Evolutionary conservation across 192 early-diverging fungal genomes (phyloP).

Genomic region (Entomortierella parvispora): DNA sequence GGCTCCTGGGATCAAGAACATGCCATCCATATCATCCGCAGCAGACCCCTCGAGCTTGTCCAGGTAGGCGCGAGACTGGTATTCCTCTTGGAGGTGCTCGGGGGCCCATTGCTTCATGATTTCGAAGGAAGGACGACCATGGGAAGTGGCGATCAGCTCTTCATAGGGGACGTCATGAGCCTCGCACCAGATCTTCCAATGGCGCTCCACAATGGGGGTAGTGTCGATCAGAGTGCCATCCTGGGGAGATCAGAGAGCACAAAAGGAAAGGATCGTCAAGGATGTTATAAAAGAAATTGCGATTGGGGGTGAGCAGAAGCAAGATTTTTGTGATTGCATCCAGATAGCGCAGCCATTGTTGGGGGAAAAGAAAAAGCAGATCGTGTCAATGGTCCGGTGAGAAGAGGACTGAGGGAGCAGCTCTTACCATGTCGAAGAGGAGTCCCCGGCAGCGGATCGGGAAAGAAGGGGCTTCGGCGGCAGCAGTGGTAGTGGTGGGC

Average conservation of each 20-base stretch:
- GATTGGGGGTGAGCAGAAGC: background rate
- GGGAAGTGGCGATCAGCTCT: conserved; percentile 52
- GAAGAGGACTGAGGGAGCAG: background rate
- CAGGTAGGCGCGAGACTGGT: conserved; percentile 16
- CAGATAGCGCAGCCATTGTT: no score
- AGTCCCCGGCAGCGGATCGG: conserved; percentile 50
- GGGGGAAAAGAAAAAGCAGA: no score
- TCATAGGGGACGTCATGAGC: conserved; percentile 53
- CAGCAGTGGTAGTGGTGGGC: background rate
- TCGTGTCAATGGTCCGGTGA: no score
- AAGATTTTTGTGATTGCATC: no score
- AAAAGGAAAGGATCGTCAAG: background rate
- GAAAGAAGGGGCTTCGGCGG: conserved; percentile 3
- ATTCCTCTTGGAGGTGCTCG: conserved; percentile 22
- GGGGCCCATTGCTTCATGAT: conserved; percentile 57
- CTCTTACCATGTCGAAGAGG: conserved; percentile 45
- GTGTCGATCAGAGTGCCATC: conserved; percentile 67
- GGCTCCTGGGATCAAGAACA: conserved; percentile 59
- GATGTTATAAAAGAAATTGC: background rate
- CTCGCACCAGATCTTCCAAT: conserved; percentile 54
- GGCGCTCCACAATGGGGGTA: conserved; percentile 56
- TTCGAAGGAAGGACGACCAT: conserved; percentile 61
- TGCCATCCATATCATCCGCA: conserved; percentile 49
- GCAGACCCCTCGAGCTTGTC: conserved; percentile 23
- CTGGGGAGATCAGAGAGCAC: no score